Evolutionary conservation across 2,329 filamentous ascomycete species (phyloP).

Genomic region (Parasarocladium wereldwijsianum): DNA sequence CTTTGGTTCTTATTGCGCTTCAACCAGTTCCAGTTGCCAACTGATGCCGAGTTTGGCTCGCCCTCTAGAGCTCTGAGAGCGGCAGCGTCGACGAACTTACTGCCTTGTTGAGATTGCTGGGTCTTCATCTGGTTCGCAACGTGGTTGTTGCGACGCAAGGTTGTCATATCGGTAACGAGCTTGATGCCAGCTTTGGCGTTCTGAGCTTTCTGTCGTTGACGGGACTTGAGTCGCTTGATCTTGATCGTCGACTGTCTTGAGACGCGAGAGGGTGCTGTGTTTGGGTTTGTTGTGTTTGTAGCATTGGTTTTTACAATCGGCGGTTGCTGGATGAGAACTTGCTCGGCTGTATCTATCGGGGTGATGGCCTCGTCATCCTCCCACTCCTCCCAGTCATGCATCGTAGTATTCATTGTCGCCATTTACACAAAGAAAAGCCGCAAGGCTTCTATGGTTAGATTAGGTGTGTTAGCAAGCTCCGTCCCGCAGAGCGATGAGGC

Average conservation of each 20-base stretch:
- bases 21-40: constrained; percentile 44
- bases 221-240: constrained; percentile 37
- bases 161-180: constrained; percentile 54
- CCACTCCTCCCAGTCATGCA: constrained; percentile 40
- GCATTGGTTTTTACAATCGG: constrained; percentile 5
- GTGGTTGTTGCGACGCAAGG: constrained; percentile 28
- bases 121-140: constrained; percentile 16
- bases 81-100: constrained; percentile 42
- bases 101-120: constrained; percentile 15
- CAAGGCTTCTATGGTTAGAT: no score
- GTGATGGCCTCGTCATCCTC: constrained; percentile 31
- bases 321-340: constrained; percentile 14
- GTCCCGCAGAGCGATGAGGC: no score
- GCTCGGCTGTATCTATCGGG: constrained; percentile 22
- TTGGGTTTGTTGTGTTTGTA: constrained; percentile 3
- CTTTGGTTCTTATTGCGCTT: constrained; percentile 23
- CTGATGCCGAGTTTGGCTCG: constrained; percentile 33
- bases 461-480: no score
- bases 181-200: constrained; percentile 50
- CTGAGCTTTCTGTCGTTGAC: constrained; percentile 43
- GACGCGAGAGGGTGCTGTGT: constrained; percentile 6
- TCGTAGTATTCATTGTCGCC: no score
- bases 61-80: constrained; percentile 46
- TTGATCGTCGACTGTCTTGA: constrained; percentile 17
- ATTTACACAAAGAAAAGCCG: no score